Base-by-base conservation (phyloP, 2,329 filamentous ascomycete species). In the Neoscytalidium dimidiatum region DNA sequence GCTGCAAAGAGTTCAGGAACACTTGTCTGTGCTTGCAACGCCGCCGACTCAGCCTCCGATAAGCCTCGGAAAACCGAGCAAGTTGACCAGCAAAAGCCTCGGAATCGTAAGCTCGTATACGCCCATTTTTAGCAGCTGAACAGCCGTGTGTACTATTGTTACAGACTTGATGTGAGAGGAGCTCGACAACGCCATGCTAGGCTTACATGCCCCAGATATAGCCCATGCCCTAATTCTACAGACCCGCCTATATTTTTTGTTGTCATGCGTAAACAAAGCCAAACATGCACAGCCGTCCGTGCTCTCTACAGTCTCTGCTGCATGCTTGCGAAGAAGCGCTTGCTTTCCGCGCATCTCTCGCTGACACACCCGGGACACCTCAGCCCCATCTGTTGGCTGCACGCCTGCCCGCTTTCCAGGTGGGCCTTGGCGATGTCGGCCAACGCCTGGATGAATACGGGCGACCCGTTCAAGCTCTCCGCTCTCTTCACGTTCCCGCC, bases 341-440 rank as follows among this genome's bases (percentile, higher is more conserved):
- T 89, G 61, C 88, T 89, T 78, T 94, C 92, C 63, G 89, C 78
- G 78, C 95, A 99, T 71, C 90, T 86, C 73, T 96, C 92, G 74
- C 91, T 98, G 79, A 88, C 94, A 81, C 95, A 99, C 5, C 92
- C 94, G 1, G 96, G 95, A 80, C 95, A 99, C 71, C 95, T 88
- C 70, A 99, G 80, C 8, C 88, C 88, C 92, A 99, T 93, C 80
- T 98, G 95, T 64, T 83, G 82, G 31, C 92, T 96, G 76, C 91
- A 94, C n/a, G 81, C 81, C 57, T 84, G 77, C 4, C 90, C 90
- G 67, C 86, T 88, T 60, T 88, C 82, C 61, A 99, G 79, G 80
- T 99, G 96, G 17, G 83, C 79, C 73, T 91, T 90, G 7, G 94
- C 95, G 70, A 99, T 86, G 73, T 97, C 90, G 11, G 94, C 95